phyloP scores from a whole-genome alignment of 1,284 basidiomycete genomes.

The Exobasidium rhododendri region DNA sequence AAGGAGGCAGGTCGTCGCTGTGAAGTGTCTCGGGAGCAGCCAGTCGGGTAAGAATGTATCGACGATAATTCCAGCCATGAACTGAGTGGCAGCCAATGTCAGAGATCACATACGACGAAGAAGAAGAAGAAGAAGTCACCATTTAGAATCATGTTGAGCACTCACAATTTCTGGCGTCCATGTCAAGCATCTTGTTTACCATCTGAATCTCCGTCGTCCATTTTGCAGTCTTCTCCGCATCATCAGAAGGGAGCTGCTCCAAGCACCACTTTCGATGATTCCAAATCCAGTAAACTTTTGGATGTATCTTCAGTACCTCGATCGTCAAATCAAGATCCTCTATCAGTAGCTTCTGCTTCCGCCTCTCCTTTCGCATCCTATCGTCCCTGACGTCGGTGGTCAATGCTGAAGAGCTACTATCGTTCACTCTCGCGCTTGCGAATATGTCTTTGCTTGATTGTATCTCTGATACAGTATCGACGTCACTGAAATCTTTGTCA shows the following conservation, averaged over 20 bases:
- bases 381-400: neutral
- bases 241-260: slow-evolving; percentile 21
- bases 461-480: neutral
- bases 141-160: slow-evolving; percentile 1
- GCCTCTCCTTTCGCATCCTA: neutral
- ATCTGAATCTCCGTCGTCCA: slow-evolving; percentile 45
- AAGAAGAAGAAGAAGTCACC: neutral
- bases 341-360: slow-evolving; percentile 24
- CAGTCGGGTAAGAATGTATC: slow-evolving; percentile 34
- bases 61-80: slow-evolving; percentile 51
- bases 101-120: no score
- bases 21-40: slow-evolving; percentile 5
- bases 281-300: slow-evolving; percentile 55
- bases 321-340: slow-evolving; percentile 47
- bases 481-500: no score
- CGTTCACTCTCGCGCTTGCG: slow-evolving; percentile 17
- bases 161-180: slow-evolving; percentile 50
- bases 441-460: slow-evolving; percentile 26
- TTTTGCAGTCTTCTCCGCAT: slow-evolving; percentile 18
- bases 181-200: slow-evolving; percentile 50
- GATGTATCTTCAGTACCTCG: slow-evolving; percentile 46
- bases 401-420: no score
- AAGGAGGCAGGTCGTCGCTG: slow-evolving; percentile 7
- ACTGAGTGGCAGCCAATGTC: no score
- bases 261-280: slow-evolving; percentile 54